Evolutionary conservation across 441 rosid genomes (phyloP), one percentile per base, ranked within the genome.

Genomic region (Bocquillonia castaneifolia): DNA sequence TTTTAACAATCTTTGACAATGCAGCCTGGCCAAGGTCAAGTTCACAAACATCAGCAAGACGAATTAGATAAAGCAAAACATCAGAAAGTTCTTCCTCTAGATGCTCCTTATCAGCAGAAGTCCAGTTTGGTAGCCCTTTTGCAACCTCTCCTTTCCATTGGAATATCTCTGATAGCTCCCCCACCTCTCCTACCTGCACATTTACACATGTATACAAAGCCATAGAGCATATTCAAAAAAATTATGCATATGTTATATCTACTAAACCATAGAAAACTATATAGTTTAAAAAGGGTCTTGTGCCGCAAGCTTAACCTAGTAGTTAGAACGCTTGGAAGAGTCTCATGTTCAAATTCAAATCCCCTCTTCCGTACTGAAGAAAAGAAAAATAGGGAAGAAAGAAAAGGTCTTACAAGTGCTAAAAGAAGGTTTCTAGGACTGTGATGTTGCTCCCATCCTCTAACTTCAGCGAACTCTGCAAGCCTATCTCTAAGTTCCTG

Each of bases 101-200:
- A 59, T 85, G 89, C 45, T 81, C 89, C 64, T 80, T 85, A 26
- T 85, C 85, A 65, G 62, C 77, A 3, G 71, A 25, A 63, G 47
- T 79, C 87, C 89, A 83, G 32, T 83, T 78, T 10, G 87, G 87
- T 20, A 85, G 72, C 40, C 89, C 87, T 74, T 72, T 85, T 37
- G 73, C 89, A n/a, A 83, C 89, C 64, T 85, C 87, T 59, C 89
- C 87, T 68, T 76, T 83, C 89, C 89, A 83, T 36, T 83, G 87
- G 68, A 85, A 83, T 72, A 85, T 83, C 69, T 85, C 87, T 1
- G 87, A 85, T 12, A 85, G 82, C 80, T 85, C 87, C 22, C 89
- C 89, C 15, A 83, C 89, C 48, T 85, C 89, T 25, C 89, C 89
- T 52, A 85, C 89, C 89, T 85, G 62, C 68, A 59, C 17, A 9